Evolutionary conservation across 352 stramenopile genomes (phyloP), one percentile per base, ranked within the genome.

Genomic region (Phytophthora pseudosyringae): DNA sequence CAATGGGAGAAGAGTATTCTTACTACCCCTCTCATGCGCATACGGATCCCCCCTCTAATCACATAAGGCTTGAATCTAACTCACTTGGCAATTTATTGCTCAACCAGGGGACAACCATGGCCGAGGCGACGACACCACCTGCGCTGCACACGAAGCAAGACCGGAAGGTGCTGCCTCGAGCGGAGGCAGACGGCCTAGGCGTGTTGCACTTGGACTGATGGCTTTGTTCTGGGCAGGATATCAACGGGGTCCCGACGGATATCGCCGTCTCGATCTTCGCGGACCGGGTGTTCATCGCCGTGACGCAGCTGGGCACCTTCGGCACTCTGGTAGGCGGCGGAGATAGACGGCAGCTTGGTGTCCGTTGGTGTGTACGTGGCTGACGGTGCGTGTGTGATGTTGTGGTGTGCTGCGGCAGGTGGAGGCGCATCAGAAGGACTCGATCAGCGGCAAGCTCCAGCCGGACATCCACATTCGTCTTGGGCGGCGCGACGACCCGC

Each of bases 291-390:
- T 93, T 95, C 70, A 90, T 95, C 46, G 76, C 64, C 4, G 83
- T 93, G 59, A 93, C 85, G 16, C 87, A 95, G 59, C 53, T 95
- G 41, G 83, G 78, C 46, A 95, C 85, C 0, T 94, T 95, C 38
- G 87, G 83, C 56, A 94, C 87, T 5, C 49, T 95, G 67, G 85
- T 95, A 68, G 3, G 62, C 8, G 18, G 25, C 13, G 6, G 9
- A 45, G 6, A 35, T 13, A 31, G 13, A 35, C 4, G 18, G 32
- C n/a, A 40, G 13, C 40, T 26, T 18, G 5, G 15, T 41, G 26
- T 12, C 33, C 12, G 53, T 16, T 25, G 21, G 12, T 48, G 25
- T n/a, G 5, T 0, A 32, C 32, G 21, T 18, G 28, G 16, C 25
- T 59, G 33, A 67, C 39, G 7, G 6, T 36, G 38, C 3, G 33